Base-by-base conservation (phyloP, 768 basidiomycete species). In the Tylopilus subfusipes region DNA sequence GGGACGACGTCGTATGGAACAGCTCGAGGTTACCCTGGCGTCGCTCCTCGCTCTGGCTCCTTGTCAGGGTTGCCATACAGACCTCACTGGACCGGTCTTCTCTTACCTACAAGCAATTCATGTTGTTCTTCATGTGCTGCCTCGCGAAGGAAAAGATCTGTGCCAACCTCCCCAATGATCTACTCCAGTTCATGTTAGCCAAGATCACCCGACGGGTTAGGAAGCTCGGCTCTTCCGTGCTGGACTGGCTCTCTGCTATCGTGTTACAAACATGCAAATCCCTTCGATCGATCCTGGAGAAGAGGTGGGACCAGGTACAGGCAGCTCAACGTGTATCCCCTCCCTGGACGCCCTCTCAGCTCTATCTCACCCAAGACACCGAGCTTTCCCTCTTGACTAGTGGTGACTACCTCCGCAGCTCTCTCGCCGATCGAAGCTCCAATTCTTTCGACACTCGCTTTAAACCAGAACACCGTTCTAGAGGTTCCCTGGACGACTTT, bases 41-140 rank as follows among this genome's bases (percentile, higher is more conserved):
- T 25, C 70, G 81, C 22, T 78, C 79, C 8, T 66, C 78, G 1
- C 65, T 79, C 12, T 83, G 81, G 80, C 73, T 81, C 5, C 60
- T 79, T 13, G 62, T 79, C 31, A 76, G 80, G 9, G 76, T 82
- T 5, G 70, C 71, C 1, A 56, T 79, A 22, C 78, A 80, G 59
- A 76, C 71, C 0, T 69, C 73, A 0, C 61, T 73, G 25, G 56
- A 48, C 24, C 61, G 54, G 34, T 59, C 60, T 42, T 39, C 22
- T 30, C 18, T 50, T 8, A 42, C 60, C 5, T 75, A 75, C 62
- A 75, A 75, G 39, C 45, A 25, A 4, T 74, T 74, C 57, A 68
- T 73, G 40, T n/a, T 69, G 0, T 73, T 66, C 50, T 63, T 73
- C 53, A 56, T 69, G 58, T 44, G 62, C 21, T 4, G 39, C 14